Evolutionary conservation across 1,139 yeast species (phyloP), one percentile per base, ranked within the genome.

Genomic region (Yamadazyma dendronema): DNA sequence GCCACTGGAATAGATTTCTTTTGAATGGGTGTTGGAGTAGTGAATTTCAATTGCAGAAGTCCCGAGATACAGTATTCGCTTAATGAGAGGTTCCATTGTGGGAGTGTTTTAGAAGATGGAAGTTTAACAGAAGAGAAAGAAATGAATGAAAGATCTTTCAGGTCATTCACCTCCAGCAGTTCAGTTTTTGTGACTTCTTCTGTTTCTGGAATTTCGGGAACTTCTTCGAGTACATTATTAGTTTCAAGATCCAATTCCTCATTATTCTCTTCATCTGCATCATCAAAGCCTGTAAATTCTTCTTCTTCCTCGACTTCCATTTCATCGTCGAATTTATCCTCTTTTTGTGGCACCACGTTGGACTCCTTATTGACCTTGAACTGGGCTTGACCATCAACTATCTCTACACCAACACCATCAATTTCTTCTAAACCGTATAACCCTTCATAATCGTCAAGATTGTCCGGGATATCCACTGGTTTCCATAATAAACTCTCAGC

Each of bases 391-490:
- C 95, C 95, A 39, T 79, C 68, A 3, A 79, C 77, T 38, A 79
- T 70, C 44, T 77, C 77, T 4, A 90, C 90, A 50, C 77, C 90
- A 17, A 90, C 97, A 19, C 96, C 97, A 37, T 89, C 97, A 37
- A 92, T 76, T 57, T 92, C 98, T 59, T 92, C 97, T 30, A 92
- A 64, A 0, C 97, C 98, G 59, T 81, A 87, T 49, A 89, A 83
- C 0, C 97, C 97, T 51, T 84, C 90, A 55, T 84, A 85, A 57
- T 87, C 95, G 42, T 83, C 96, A 42, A 87, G 60, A 27, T 88
- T 82, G 46, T 86, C 92, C 4, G 95, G 92, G 34, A 92, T 76
- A 2, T 83, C 84, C 11, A 88, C 95, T 4, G 81, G 61, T 49
- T 84, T 84, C 98, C 98, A 92, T 15, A 67, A 63, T 46, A 84